Conservation (phyloP, 2,329 filamentous ascomycete genomes). For the Bipolaris sorokiniana region DNA sequence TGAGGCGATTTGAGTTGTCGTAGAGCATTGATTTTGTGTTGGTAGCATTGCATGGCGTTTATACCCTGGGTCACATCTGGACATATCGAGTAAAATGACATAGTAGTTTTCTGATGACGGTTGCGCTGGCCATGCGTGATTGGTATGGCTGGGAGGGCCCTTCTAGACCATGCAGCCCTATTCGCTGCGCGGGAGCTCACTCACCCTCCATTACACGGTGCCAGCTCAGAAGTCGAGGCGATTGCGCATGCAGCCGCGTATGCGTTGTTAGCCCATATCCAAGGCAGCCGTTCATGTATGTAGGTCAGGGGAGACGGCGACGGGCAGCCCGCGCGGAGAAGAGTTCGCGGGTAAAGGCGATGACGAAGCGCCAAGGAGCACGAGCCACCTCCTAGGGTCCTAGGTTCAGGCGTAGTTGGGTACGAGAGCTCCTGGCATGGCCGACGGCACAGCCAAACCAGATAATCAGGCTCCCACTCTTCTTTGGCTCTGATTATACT, state of each 20-base stretch:
- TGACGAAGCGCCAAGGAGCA: conserved; percentile 36
- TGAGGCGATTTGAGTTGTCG: conserved; percentile 58
- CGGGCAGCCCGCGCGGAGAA: conserved; percentile 5
- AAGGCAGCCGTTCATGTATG: conserved; percentile 26
- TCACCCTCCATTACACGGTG: conserved; percentile 26
- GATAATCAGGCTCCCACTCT: conserved; percentile 7
- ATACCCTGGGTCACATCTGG: conserved; percentile 31
- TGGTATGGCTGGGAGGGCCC: conserved; percentile 27
- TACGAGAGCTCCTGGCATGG: conserved; percentile 23
- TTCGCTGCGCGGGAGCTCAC: conserved; percentile 22
- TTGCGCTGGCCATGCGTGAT: conserved; percentile 45
- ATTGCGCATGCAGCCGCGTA: conserved; percentile 45
- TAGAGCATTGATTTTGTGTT: conserved; percentile 22
- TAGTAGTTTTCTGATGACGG: conserved; percentile 38
- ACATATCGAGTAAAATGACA: conserved; percentile 42
- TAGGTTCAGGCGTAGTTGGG: conserved; percentile 11
- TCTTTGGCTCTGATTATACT: conserved; percentile 6
- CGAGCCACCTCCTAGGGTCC: conserved; percentile 27
- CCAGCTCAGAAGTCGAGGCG: conserved; percentile 32
- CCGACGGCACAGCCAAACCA: conserved; percentile 16
- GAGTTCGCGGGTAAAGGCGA: conserved; percentile 27
- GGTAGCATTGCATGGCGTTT: conserved; percentile 46
- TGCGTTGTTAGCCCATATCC: conserved; percentile 35
- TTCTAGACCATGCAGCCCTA: conserved; percentile 17
- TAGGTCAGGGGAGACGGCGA: conserved; percentile 1